phyloP scores from a whole-genome alignment of 768 basidiomycete genomes.

The Neoboletus magnificus region DNA sequence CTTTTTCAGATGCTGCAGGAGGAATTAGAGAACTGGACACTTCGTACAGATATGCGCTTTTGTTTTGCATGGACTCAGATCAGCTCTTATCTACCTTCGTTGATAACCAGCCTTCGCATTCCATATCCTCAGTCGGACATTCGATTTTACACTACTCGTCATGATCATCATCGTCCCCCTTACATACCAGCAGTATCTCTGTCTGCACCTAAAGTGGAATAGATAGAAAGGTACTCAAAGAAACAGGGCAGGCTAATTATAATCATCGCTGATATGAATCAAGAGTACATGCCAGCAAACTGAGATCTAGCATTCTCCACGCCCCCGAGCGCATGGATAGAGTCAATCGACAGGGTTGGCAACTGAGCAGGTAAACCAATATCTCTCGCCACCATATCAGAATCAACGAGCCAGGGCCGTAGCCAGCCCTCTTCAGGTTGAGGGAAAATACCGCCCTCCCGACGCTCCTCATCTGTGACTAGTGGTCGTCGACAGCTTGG shows the following conservation, averaged over 20 bases:
- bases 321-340: constrained; percentile 11
- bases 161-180: constrained; percentile 13
- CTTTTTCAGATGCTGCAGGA: constrained; percentile 77
- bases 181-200: constrained; percentile 17
- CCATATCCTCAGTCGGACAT: constrained; percentile 18
- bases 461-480: constrained; percentile 22
- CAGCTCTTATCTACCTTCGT: constrained; percentile 33
- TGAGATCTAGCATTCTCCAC: constrained; percentile 29
- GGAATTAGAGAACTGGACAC: constrained; percentile 43
- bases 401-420: constrained; percentile 22
- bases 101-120: constrained; percentile 21
- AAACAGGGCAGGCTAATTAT: constrained; percentile 15
- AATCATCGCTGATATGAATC: constrained; percentile 4
- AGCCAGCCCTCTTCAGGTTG: constrained; percentile 14
- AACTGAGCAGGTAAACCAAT: constrained; percentile 9
- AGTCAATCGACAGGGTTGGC: constrained; percentile 17
- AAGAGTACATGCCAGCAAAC: constrained; percentile 61
- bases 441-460: constrained; percentile 1
- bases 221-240: constrained; percentile 24
- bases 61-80: constrained; percentile 24
- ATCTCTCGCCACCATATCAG: constrained; percentile 18
- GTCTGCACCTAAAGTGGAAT: constrained; percentile 23
- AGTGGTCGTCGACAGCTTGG: constrained; percentile 60
- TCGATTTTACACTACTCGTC: constrained; percentile 23
- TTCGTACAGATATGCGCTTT: constrained; percentile 13